phyloP scores from a whole-genome alignment of 2,329 filamentous ascomycete genomes.

The Penicillium occitanis region DNA sequence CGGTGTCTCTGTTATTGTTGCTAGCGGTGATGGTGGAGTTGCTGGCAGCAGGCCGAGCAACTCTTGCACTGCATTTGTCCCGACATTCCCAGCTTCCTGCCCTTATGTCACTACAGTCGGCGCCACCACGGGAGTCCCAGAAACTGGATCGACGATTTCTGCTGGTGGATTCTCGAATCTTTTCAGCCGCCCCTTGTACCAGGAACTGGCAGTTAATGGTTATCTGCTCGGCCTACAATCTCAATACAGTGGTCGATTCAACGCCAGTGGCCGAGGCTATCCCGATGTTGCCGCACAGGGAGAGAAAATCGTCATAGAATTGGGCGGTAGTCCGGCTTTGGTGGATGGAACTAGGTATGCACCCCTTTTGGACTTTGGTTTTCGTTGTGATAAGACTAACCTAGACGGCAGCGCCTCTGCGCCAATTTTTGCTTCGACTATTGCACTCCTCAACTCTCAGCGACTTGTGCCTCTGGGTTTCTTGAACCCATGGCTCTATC shows the following conservation, averaged over 20 bases:
- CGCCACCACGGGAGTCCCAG: constrained; percentile 32
- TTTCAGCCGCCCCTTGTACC: constrained; percentile 45
- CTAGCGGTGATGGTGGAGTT: constrained; percentile 33
- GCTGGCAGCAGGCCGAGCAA: constrained; percentile 21
- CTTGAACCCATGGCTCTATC: constrained; percentile 62
- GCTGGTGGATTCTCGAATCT: constrained; percentile 51
- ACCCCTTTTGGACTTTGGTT: not conserved
- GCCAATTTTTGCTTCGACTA: constrained; percentile 59
- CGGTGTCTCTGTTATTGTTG: constrained; percentile 34
- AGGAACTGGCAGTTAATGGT: constrained; percentile 40
- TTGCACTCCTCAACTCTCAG: constrained; percentile 64
- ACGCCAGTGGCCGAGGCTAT: constrained; percentile 57
- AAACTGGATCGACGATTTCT: constrained; percentile 28
- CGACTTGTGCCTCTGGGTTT: constrained; percentile 57
- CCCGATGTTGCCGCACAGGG: constrained; percentile 61
- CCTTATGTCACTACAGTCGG: constrained; percentile 55
- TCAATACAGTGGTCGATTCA: constrained; percentile 43
- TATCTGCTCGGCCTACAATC: constrained; percentile 41
- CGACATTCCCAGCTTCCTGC: constrained; percentile 51
- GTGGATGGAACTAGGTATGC: constrained; percentile 37
- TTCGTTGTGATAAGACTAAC: not conserved
- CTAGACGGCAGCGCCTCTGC: constrained; percentile 47
- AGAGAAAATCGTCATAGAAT: constrained; percentile 5
- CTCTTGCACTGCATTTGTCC: constrained; percentile 48
- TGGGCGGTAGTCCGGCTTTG: constrained; percentile 28